A percentile compares a stretch with the other conserved stretches of the same genome.
Evolutionary conservation across 768 basidiomycete genomes (phyloP).

Genomic region (Grammothele lineata): DNA sequence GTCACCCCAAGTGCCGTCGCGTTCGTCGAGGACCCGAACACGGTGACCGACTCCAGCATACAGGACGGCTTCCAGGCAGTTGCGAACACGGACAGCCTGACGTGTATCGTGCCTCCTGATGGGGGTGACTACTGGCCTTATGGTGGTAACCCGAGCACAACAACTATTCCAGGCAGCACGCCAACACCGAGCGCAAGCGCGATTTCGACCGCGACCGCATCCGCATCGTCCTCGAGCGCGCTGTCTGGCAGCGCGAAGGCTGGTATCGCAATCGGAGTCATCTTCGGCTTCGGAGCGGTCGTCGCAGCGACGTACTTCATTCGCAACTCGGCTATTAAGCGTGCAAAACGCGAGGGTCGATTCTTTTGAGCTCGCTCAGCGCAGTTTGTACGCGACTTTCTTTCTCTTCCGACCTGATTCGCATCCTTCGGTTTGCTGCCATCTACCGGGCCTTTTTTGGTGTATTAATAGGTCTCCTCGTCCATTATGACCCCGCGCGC

Average conservation of each 20-base stretch:
- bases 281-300: conserved; percentile 40
- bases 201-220: not conserved
- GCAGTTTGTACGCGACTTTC: too few relatives aligned
- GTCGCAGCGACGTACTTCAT: conserved; percentile 42
- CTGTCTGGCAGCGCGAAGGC: conserved; percentile 35
- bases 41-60: conserved; percentile 35
- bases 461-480: too few relatives aligned
- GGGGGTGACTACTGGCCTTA: conserved; percentile 75
- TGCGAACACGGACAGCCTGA: conserved; percentile 51
- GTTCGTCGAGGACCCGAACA: conserved; percentile 52
- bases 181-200: too few relatives aligned
- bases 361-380: too few relatives aligned
- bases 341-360: conserved; percentile 5
- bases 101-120: conserved; percentile 62
- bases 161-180: not conserved
- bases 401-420: too few relatives aligned
- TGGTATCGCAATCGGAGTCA: conserved; percentile 50
- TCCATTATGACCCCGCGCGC: too few relatives aligned
- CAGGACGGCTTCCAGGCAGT: conserved; percentile 53
- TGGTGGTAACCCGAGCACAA: conserved; percentile 41
- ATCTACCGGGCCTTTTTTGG: too few relatives aligned
- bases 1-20: conserved; percentile 49
- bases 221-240: conserved; percentile 20
- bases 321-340: conserved; percentile 43
- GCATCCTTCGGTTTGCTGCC: too few relatives aligned